Conservation (phyloP, 768 basidiomycete species). For the Amanita pseudoporphyria region DNA sequence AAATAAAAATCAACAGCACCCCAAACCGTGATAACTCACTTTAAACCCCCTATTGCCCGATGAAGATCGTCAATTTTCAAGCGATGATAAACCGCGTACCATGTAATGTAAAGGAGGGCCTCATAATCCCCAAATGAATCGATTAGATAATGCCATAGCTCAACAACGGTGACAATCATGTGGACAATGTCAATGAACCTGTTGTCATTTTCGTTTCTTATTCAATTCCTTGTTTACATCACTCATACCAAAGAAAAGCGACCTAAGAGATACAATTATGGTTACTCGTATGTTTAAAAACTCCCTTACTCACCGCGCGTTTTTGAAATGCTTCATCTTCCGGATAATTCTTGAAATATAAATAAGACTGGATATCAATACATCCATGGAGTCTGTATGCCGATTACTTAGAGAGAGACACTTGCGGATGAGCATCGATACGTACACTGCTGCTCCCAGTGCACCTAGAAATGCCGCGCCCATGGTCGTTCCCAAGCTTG, state of each 20-base stretch:
- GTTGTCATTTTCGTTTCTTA: not conserved
- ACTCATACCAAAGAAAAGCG: not conserved
- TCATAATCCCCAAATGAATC: not conserved
- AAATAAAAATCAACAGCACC: not conserved
- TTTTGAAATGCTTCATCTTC: not conserved
- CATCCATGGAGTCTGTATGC: not conserved
- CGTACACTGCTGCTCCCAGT: constrained; percentile 8
- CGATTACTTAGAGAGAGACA: not conserved
- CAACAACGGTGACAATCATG: not conserved
- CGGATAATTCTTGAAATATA: not conserved
- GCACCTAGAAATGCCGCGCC: constrained; percentile 8
- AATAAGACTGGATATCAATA: not conserved
- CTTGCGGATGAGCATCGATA: not conserved
- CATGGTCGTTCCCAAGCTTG: constrained; percentile 5
- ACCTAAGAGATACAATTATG: not conserved
- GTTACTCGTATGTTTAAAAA: not conserved
- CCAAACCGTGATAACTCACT: not conserved
- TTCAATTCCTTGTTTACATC: not conserved
- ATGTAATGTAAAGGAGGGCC: not conserved
- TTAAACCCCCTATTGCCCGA: not conserved
- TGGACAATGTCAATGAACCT: not conserved
- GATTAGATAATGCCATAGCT: not conserved
- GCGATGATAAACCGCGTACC: not conserved
- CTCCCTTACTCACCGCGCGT: not conserved
- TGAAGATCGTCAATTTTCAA: not conserved